These are phyloP conservation scores for Entrophospora sp. DNA, from an alignment of 192 early-diverging fungal species.

Conservation along the genomic window DNA sequence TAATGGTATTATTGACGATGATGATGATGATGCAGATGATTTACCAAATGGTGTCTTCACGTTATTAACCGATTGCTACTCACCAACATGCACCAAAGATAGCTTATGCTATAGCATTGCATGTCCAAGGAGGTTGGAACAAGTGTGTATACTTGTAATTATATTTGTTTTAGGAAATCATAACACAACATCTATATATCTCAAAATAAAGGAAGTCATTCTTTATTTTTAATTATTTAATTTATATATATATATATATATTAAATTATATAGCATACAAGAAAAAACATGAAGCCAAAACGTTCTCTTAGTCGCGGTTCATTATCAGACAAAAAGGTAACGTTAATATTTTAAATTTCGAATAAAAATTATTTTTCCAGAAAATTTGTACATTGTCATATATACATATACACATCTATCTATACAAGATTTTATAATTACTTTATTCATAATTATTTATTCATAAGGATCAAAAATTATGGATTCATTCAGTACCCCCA, in stretches of 20 bases:
- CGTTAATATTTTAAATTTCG: too few species aligned
- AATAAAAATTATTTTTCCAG: too few species aligned
- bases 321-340: constrained; percentile 31
- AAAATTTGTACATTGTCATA: too few species aligned
- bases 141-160: constrained; percentile 39
- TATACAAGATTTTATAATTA: too few species aligned
- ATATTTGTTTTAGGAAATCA: background rate
- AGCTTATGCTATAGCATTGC: constrained; percentile 82
- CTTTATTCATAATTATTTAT: too few species aligned
- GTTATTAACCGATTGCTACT: constrained; percentile 86
- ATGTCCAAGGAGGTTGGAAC: constrained; percentile 73
- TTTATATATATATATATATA: too few species aligned
- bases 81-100: constrained; percentile 76
- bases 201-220: too few species aligned
- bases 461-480: constrained; percentile 69
- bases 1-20: constrained; percentile 10
- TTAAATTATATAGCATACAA: constrained; percentile 27
- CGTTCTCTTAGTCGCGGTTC: constrained; percentile 30
- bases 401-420: too few species aligned
- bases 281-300: constrained; percentile 30
- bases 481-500: constrained; percentile 75
- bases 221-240: too few species aligned
- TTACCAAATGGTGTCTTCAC: constrained; percentile 84
- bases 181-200: too few species aligned
- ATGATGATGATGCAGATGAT: constrained; percentile 24